Conservation (phyloP, 2,329 filamentous ascomycete genomes). For the Aaosphaeria pasadenensis region DNA sequence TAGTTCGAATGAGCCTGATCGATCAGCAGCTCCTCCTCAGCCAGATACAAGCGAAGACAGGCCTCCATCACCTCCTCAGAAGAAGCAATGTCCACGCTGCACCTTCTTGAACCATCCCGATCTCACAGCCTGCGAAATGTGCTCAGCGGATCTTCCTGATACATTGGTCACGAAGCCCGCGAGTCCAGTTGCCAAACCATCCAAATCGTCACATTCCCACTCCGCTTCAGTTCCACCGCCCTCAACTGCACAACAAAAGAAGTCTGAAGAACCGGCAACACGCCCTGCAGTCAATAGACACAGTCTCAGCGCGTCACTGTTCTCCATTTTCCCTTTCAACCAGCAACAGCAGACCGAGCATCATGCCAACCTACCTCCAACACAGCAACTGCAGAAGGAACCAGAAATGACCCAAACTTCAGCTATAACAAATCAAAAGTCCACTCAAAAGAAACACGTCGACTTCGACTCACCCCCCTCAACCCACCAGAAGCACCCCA, state of each 20-base stretch:
- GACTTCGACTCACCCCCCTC: slow-evolving; percentile 3
- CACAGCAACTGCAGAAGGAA: slow-evolving; percentile 12
- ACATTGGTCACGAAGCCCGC: slow-evolving; percentile 19
- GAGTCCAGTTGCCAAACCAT: slow-evolving; percentile 12
- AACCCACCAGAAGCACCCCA: neutral
- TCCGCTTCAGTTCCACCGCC: slow-evolving; percentile 26
- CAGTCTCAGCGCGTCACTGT: slow-evolving; percentile 31
- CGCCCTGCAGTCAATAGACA: slow-evolving; percentile 26
- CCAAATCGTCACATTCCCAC: slow-evolving; percentile 21
- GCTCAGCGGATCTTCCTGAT: slow-evolving; percentile 24
- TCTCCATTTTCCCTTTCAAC: slow-evolving; percentile 35
- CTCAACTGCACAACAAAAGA: slow-evolving; percentile 4
- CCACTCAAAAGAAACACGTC: neutral
- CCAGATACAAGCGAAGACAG: slow-evolving; percentile 2
- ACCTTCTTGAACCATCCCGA: slow-evolving; percentile 34
- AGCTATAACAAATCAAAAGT: neutral
- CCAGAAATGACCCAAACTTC: neutral
- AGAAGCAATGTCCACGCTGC: slow-evolving; percentile 33
- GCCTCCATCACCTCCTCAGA: slow-evolving; percentile 22
- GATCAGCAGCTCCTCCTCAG: slow-evolving; percentile 9
- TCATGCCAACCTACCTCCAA: slow-evolving; percentile 23
- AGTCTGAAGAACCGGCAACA: slow-evolving; percentile 3
- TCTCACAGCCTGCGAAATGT: slow-evolving; percentile 32
- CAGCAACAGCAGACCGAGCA: slow-evolving; percentile 31
- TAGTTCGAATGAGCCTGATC: slow-evolving; percentile 13